A percentile compares a stretch with the other conserved stretches of the same genome.
Evolutionary conservation across 208 protist genomes (phyloP).

Genomic region (Leishmania tarentolae): DNA sequence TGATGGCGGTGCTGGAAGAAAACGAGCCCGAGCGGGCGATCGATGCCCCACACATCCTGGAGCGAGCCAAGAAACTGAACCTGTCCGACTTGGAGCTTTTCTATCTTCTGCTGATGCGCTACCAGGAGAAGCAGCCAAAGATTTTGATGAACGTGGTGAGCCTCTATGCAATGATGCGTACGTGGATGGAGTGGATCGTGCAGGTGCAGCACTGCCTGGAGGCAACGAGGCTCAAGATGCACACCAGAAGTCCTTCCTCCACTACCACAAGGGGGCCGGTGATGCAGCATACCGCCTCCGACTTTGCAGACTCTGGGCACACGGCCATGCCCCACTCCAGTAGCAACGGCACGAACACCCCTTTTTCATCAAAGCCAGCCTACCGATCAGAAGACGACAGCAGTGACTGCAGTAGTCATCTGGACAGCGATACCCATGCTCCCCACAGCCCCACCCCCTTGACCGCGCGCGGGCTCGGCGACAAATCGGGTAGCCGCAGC

Average conservation of each 20-base stretch:
- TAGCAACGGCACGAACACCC: background rate
- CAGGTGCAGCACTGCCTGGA: conserved; percentile 35
- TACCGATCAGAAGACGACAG: background rate
- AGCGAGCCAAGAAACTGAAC: conserved; percentile 39
- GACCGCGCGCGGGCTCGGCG: background rate
- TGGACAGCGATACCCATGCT: conserved; percentile 11
- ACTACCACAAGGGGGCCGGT: no score
- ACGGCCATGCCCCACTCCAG: background rate
- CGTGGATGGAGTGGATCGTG: conserved; percentile 49
- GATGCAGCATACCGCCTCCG: background rate
- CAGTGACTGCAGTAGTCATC: background rate
- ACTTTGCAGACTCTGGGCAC: background rate
- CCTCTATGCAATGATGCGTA: conserved; percentile 45
- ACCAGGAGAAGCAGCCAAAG: conserved; percentile 34
- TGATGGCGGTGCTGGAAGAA: conserved; percentile 48
- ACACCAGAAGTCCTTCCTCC: conserved; percentile 2
- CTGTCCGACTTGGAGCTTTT: conserved; percentile 54
- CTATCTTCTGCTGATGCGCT: conserved; percentile 40
- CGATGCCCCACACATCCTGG: conserved; percentile 52
- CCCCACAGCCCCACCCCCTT: background rate
- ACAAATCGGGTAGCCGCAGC: conserved; percentile 5
- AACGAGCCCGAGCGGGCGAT: conserved; percentile 56
- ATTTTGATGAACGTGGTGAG: conserved; percentile 38
- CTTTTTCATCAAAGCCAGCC: background rate
- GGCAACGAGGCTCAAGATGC: conserved; percentile 12